A percentile compares a stretch with the other conserved stretches of the same genome.
Evolutionary conservation across 1,284 basidiomycete genomes (phyloP).

Genomic region (Malassezia restricta): DNA sequence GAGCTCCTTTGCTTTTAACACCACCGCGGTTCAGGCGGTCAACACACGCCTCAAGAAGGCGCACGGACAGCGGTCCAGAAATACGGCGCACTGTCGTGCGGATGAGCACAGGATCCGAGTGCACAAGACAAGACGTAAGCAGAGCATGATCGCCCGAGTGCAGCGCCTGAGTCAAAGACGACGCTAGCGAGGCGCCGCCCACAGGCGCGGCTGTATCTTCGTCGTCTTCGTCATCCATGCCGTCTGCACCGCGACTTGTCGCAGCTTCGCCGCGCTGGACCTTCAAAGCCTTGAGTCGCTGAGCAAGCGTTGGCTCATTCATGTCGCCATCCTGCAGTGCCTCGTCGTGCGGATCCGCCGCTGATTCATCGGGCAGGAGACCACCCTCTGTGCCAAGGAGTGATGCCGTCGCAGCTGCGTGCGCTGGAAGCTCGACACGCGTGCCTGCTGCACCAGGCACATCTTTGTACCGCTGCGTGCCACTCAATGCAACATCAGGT

Average conservation of each 20-base stretch:
- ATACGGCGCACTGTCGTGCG: slow-evolving; percentile 75
- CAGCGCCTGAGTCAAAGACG: slow-evolving; percentile 87
- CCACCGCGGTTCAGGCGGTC: slow-evolving; percentile 66
- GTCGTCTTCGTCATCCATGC: slow-evolving; percentile 14
- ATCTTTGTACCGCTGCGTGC: slow-evolving; percentile 28
- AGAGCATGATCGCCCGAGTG: slow-evolving; percentile 84
- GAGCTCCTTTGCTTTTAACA: slow-evolving; percentile 26
- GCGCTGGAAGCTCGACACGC: slow-evolving; percentile 10
- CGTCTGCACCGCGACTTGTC: background rate
- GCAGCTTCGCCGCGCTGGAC: slow-evolving; percentile 15
- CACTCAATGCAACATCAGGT: background rate
- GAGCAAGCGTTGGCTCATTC: slow-evolving; percentile 28
- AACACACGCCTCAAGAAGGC: slow-evolving; percentile 74
- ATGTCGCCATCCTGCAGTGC: slow-evolving; percentile 18
- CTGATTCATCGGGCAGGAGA: slow-evolving; percentile 2
- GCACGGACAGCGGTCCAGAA: slow-evolving; percentile 77
- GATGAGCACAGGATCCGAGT: slow-evolving; percentile 70
- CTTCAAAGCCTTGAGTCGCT: slow-evolving; percentile 27
- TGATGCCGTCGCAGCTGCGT: slow-evolving; percentile 10
- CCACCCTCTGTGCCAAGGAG: slow-evolving; percentile 12
- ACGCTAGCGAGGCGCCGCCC: slow-evolving; percentile 76
- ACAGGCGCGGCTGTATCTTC: slow-evolving; percentile 42
- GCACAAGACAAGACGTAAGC: slow-evolving; percentile 72
- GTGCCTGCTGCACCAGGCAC: slow-evolving; percentile 17
- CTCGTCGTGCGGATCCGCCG: slow-evolving; percentile 13